Evolutionary conservation across 768 basidiomycete species (phyloP).

Genomic region (Rhizopogon rudus): DNA sequence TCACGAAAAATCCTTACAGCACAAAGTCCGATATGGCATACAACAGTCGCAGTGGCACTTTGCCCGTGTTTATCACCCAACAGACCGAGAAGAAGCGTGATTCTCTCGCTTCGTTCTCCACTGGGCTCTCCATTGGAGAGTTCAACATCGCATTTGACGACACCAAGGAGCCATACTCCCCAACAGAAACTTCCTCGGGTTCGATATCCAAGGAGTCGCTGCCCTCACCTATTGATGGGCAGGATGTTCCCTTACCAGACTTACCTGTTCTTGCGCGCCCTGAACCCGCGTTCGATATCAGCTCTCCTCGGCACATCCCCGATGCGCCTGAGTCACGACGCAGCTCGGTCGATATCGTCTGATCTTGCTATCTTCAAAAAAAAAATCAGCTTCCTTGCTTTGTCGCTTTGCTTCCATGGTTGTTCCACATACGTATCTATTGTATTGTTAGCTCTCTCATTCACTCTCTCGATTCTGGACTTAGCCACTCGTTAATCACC

Average conservation of each 20-base stretch:
- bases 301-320: conserved; percentile 17
- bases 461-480: neutral
- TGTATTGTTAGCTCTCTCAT: conserved; percentile 24
- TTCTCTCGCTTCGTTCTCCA: conserved; percentile 44
- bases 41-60: conserved; percentile 15
- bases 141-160: conserved; percentile 30
- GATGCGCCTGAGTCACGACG: conserved; percentile 10
- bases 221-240: conserved; percentile 17
- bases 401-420: neutral
- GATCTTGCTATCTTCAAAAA: neutral
- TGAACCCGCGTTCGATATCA: conserved; percentile 10
- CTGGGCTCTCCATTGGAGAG: conserved; percentile 37
- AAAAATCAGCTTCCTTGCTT: neutral
- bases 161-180: conserved; percentile 20
- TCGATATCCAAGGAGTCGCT: conserved; percentile 25
- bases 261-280: conserved; percentile 9
- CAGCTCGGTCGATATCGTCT: conserved; percentile 14
- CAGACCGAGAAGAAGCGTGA: conserved; percentile 42
- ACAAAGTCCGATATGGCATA: conserved; percentile 18
- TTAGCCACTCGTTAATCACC: neutral
- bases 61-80: conserved; percentile 44
- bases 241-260: conserved; percentile 10
- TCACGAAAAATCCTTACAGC: conserved; percentile 8
- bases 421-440: conserved; percentile 4
- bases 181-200: conserved; percentile 10